Evolutionary conservation across 495 filamentous ascomycete genomes (phyloP).

Genomic region (Trichoderma parareesei): DNA sequence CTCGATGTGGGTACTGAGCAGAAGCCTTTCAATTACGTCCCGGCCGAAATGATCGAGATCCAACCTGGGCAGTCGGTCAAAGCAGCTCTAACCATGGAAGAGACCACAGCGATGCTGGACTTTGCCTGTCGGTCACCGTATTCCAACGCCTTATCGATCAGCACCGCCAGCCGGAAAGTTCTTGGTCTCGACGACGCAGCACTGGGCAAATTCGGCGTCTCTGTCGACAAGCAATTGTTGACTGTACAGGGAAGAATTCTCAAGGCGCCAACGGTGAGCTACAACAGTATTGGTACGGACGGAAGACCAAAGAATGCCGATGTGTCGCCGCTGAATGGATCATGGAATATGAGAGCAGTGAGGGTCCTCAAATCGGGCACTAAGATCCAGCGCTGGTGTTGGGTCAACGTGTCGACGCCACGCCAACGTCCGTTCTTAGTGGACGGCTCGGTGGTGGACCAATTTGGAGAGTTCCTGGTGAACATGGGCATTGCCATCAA

Average conservation of each 20-base stretch:
- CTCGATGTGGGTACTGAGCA: conserved; percentile 58
- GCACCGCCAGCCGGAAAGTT: conserved; percentile 39
- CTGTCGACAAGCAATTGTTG: conserved; percentile 45
- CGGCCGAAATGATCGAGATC: conserved; percentile 58
- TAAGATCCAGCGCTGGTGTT: conserved; percentile 28
- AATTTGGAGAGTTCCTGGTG: background rate
- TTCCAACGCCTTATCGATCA: conserved; percentile 59
- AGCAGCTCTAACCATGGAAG: conserved; percentile 43
- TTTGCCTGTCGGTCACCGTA: conserved; percentile 61
- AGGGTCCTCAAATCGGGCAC: conserved; percentile 25
- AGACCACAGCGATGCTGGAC: conserved; percentile 55
- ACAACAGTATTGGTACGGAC: conserved; percentile 24
- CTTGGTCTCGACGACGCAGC: conserved; percentile 29
- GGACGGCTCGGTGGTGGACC: background rate
- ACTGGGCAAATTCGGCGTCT: conserved; percentile 45
- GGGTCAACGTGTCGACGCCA: conserved; percentile 22
- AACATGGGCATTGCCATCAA: conserved; percentile 3
- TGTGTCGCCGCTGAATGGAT: conserved; percentile 20
- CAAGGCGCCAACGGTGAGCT: conserved; percentile 42
- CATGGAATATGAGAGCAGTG: conserved; percentile 31
- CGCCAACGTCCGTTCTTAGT: background rate
- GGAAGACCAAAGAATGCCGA: conserved; percentile 3
- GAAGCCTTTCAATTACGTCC: conserved; percentile 51
- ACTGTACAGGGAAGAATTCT: conserved; percentile 60
- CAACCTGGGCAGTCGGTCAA: conserved; percentile 56